Evolutionary conservation across 2,329 filamentous ascomycete genomes (phyloP), one percentile per base, ranked within the genome.

Genomic region (Mariannaea elegans): DNA sequence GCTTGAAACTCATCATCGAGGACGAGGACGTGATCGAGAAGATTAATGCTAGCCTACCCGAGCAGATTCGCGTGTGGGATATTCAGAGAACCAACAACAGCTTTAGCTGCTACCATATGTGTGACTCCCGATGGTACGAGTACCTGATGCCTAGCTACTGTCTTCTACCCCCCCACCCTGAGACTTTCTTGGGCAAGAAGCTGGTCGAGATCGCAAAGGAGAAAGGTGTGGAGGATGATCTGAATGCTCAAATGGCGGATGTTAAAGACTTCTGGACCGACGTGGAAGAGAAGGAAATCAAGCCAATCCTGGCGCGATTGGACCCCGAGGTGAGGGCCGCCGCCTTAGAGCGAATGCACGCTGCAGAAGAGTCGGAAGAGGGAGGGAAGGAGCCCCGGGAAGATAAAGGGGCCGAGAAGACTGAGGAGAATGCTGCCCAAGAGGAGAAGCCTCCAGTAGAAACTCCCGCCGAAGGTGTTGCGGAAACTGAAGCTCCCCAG

Each of bases 81-180:
- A 93, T 97, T 62, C 88, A 96, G 76, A 84, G 93, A 50, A 96
- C 94, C 1, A 94, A 90, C 73, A 94, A 94, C 65, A 87, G 88
- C 67, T 99, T 98, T 81, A 97, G 92, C 76, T 94, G 92, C 77
- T 99, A 99, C 77, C 91, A 97, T 73, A 86, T 92, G 56, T 97
- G 94, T 77, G 95, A 99, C 77, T 97, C 93, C 23, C 85, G 95
- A 67, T 96, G 94, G 84, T 99, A 99, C 78, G 95, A 99, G 79
- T 99, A 99, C 74, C 82, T 99, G 51, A 92, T 99, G 76, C 95
- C 95, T 2, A 95, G 91, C 39, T 93, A 98, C 77, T 93, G 91
- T 56, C 91, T 99, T 68, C 80, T 99, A 29, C 95, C 95, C 18
- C 95, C 95, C 0, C 94, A 98, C 73, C 94, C 94, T 0, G 89